Base-by-base conservation (phyloP, 164 flowering plant genomes). In the Tetracentron sinense region DNA sequence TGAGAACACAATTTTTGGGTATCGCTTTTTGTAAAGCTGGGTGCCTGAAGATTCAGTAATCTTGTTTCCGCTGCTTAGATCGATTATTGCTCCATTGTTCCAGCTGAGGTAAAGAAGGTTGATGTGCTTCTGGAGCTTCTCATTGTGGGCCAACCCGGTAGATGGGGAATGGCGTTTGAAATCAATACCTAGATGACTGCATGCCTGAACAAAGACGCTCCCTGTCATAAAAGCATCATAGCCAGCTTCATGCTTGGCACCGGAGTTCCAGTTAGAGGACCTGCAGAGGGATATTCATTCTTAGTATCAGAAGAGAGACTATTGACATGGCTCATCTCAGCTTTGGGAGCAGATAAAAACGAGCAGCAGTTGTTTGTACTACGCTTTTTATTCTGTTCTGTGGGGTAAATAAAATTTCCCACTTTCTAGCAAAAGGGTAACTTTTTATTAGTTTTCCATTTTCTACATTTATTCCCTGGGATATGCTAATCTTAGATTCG, bases 221-320 rank as follows among this genome's bases (percentile, higher is more conserved):
- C 99, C 99, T 4, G 99, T 94, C 99, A 94, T 91, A 65, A 94
- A 91, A 33, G 97, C 96, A 83, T 91, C 99, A 72, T 89, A 94
- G 28, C 99, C 99, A 29, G 97, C 96, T 83, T 94, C 97, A 74
- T 94, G 99, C 74, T 86, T 88, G 42, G 82, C 89, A 68, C 96
- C 97, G 11, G 94, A 78, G 66, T 85, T 86, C 97, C 97, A 94
- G 68, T 74, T 80, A 38, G 86, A 80, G 47, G 89, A 85, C 70
- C 97, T 94, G 90, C 73, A 83, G 51, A 74, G 29, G 16, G 21
- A 38, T 10, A 17, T n/a, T 31, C 29, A 28, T 6, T 67, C 0
- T 38, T 7, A 56, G 33, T 49, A 47, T 56, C 27, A 72, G 51
- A 72, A 58, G 16, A 44, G 28, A 53, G 30, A 69, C 28, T 8